Conservation (phyloP, 2,329 filamentous ascomycete species). For the Cladophialophora carrionii region DNA sequence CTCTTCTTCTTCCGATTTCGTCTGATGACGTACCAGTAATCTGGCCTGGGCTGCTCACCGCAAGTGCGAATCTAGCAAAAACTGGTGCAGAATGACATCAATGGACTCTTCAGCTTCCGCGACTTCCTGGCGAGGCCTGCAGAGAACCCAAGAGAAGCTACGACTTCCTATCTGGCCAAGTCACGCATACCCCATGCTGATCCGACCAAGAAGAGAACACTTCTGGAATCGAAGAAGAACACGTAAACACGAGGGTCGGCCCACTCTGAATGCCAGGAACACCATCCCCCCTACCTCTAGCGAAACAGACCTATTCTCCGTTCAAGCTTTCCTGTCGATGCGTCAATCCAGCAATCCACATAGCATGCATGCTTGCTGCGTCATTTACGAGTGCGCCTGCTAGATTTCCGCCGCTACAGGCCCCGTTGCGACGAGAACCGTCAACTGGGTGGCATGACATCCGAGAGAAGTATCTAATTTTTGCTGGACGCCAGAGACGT, state of each 20-base stretch:
- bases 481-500: not conserved
- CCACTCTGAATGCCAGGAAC: not conserved
- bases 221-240: slow-evolving; percentile 19
- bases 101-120: slow-evolving; percentile 7
- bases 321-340: not conserved
- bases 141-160: not conserved
- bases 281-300: not conserved
- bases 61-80: not conserved
- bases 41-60: not conserved
- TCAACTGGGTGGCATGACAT: not conserved
- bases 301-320: not conserved
- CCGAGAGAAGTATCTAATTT: not conserved
- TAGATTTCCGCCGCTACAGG: not conserved
- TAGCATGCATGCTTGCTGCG: not conserved
- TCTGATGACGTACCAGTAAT: not conserved
- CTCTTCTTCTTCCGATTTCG: not conserved
- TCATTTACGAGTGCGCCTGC: not conserved
- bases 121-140: slow-evolving; percentile 15
- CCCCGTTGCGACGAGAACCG: not conserved
- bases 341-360: not conserved
- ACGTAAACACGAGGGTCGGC: slow-evolving; percentile 16
- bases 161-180: slow-evolving; percentile 14
- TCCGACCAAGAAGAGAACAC: slow-evolving; percentile 1
- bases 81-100: slow-evolving; percentile 14
- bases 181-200: not conserved